These are phyloP conservation scores for Puya raimondii DNA, from an alignment of 176 grass and related monocot species.

Conservation along the genomic window DNA sequence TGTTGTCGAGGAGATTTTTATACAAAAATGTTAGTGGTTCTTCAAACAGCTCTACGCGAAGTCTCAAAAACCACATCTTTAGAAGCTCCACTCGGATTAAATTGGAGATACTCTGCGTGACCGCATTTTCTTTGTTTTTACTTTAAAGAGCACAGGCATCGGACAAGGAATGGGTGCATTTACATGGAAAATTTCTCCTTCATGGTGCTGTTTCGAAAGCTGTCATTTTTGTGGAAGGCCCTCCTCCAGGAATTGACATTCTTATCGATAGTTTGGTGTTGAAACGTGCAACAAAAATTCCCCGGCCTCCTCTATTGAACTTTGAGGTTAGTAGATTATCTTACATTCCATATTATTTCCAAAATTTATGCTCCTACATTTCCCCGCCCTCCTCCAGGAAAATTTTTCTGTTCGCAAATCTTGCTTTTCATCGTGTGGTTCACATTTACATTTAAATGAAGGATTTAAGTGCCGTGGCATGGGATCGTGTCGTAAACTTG, in stretches of 20 bases:
- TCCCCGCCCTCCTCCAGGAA: too few relatives aligned
- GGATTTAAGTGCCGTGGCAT: too few relatives aligned
- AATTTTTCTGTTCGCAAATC: not conserved
- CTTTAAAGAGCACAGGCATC: conserved; percentile 56
- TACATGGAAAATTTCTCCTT: conserved; percentile 78
- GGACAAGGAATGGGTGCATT: conserved; percentile 79
- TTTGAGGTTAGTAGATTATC: conserved; percentile 38
- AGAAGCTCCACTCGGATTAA: too few relatives aligned
- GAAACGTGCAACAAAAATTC: conserved; percentile 41
- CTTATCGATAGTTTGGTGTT: conserved; percentile 75
- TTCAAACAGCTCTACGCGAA: too few relatives aligned
- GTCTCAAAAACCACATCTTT: too few relatives aligned
- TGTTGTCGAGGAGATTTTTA: too few relatives aligned
- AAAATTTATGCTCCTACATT: not conserved
- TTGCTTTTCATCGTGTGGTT: not conserved
- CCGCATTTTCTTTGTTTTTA: not conserved
- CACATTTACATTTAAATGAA: too few relatives aligned
- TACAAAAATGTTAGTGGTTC: too few relatives aligned
- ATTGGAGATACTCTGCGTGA: not conserved
- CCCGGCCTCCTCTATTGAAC: conserved; percentile 41
- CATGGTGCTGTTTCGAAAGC: conserved; percentile 67
- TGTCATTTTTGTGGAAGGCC: conserved; percentile 79
- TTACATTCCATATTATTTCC: not conserved
- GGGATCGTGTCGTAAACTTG: too few relatives aligned
- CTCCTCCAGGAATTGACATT: conserved; percentile 79